These are phyloP conservation scores for Trichophyton equinum DNA, from an alignment of 2,329 filamentous ascomycete species.

Conservation along the genomic window DNA sequence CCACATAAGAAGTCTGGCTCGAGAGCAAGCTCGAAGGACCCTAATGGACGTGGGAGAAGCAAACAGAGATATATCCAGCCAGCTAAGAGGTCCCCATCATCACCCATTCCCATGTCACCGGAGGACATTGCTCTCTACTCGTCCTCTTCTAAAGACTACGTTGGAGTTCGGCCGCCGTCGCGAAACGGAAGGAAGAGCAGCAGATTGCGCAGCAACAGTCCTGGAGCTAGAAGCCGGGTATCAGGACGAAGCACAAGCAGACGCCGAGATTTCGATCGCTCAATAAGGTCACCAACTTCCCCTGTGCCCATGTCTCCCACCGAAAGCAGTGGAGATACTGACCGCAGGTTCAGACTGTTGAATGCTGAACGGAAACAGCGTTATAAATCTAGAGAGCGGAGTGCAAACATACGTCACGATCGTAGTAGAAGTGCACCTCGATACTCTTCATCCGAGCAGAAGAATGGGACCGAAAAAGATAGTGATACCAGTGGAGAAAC, in stretches of 20 bases:
- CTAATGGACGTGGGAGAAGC: constrained; percentile 46
- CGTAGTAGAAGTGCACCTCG: constrained; percentile 32
- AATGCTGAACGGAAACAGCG: constrained; percentile 32
- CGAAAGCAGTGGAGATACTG: constrained; percentile 42
- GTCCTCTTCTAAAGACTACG: constrained; percentile 13
- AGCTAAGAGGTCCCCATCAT: constrained; percentile 77
- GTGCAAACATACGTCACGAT: constrained; percentile 29
- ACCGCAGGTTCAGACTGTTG: constrained; percentile 42
- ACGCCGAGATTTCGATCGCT: constrained; percentile 46
- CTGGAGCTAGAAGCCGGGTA: constrained; percentile 19
- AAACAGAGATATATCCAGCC: constrained; percentile 57
- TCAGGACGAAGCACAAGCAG: constrained; percentile 47
- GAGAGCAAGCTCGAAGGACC: constrained; percentile 53
- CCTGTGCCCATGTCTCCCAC: constrained; percentile 60
- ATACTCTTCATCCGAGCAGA: constrained; percentile 37
- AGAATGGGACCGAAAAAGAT: neutral
- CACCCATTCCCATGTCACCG: constrained; percentile 86
- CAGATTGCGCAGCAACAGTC: constrained; percentile 28
- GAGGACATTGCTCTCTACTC: constrained; percentile 52
- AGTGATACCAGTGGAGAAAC: neutral
- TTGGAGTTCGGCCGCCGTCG: constrained; percentile 1
- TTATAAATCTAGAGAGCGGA: constrained; percentile 39
- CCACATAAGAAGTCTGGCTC: constrained; percentile 39
- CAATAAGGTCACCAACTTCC: constrained; percentile 61
- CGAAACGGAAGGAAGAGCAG: constrained; percentile 30